Evolutionary conservation across 257 asterid species (phyloP), one percentile per base, ranked within the genome.

Genomic region (Solanum chaucha): DNA sequence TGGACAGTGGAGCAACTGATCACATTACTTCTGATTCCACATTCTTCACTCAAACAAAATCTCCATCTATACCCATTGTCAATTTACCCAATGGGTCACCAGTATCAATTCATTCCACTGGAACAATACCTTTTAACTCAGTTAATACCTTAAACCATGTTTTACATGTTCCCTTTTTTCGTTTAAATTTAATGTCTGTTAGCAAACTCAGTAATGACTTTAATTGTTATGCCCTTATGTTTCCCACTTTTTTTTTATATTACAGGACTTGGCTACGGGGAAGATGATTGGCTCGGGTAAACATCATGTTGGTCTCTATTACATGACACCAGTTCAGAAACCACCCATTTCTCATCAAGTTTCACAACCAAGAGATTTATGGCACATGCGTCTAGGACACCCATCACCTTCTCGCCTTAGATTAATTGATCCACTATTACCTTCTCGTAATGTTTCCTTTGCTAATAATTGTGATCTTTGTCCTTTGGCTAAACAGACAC

Each of bases 241-340:
- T 70, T 55, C 82, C 13, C 22, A 26, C 1, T 2, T 88, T 85
- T 40, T 88, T 40, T 88, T 38, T 20, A 17, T 46, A 17, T 30
- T 85, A 34, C 82, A 70, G 73, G n/a, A 77, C 36, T 38, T 75
- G 83, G 58, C 83, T 38, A 46, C 22, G 40, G 51, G 80, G 59
- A 88, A 88, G 59, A 86, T 48, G 87, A 88, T 88, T 88, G 80
- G 81, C 74, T 81, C 15, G 44, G 64, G 82, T 73, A 36, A 72
- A 26, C 11, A 85, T 44, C 40, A 15, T 4, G 65, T 4, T 75
- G 86, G 86, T 59, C 90, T 88, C 11, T 88, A 85, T 65, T 85
- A 74, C 82, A 59, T 44, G 28, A 1, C 22, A 38, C 8, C 67
- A 35, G 32, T n/a, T 17, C 4, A 75, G 7, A 28, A 75, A 38